phyloP scores from a whole-genome alignment of 2,329 filamentous ascomycete species.

The Onygena corvina region DNA sequence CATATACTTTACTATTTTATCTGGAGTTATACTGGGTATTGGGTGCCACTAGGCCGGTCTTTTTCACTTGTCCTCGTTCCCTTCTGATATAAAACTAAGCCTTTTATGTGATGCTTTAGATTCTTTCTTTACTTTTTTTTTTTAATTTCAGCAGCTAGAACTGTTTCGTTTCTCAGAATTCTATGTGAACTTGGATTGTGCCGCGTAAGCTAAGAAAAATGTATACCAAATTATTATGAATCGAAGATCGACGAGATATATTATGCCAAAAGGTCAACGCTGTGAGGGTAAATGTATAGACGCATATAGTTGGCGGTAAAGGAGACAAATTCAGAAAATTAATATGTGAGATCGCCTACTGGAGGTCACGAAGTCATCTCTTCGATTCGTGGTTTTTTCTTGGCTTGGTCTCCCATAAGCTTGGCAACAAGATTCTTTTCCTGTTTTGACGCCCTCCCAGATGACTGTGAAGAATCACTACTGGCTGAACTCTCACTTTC shows the following conservation, averaged over 20 bases:
- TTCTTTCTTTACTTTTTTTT: not conserved
- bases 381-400: conserved; percentile 29
- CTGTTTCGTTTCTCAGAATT: not conserved
- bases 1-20: not conserved
- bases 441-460: not conserved
- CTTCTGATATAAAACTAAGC: too few species aligned
- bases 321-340: too few species aligned
- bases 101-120: not conserved
- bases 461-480: not conserved
- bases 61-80: not conserved
- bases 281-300: too few species aligned
- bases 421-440: conserved; percentile 26
- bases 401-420: conserved; percentile 28
- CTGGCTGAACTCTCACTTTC: conserved; percentile 10
- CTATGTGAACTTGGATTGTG: not conserved
- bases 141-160: not conserved
- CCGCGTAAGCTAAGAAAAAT: too few species aligned
- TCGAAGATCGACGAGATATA: too few species aligned
- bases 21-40: not conserved
- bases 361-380: conserved; percentile 21
- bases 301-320: too few species aligned
- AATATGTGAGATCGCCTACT: too few species aligned
- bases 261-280: too few species aligned
- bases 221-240: not conserved
- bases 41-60: not conserved